Conservation (phyloP, 257 asterid species). For the Lithospermum erythrorhizon region DNA sequence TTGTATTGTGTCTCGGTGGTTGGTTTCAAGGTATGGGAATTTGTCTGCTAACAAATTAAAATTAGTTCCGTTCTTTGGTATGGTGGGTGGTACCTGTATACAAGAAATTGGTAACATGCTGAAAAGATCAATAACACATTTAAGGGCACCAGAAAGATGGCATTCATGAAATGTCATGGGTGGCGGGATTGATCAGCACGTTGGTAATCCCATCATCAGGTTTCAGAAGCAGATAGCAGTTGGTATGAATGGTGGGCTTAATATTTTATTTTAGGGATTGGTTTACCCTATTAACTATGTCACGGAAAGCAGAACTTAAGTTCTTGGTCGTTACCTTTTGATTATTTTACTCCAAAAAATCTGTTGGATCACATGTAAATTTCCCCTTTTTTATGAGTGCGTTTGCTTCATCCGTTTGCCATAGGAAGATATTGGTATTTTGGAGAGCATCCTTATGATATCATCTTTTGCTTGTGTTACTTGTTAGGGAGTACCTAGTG, state of each 20-base stretch:
- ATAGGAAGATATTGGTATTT: no score
- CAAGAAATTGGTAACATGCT: background rate
- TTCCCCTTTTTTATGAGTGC: no score
- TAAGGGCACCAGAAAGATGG: background rate
- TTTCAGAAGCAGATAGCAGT: background rate
- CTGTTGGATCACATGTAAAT: no score
- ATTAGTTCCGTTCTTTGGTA: no score
- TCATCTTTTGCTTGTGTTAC: no score
- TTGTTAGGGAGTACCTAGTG: no score
- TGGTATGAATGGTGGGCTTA: background rate
- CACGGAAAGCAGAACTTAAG: background rate
- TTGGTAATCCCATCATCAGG: constrained; percentile 3
- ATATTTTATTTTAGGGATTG: background rate
- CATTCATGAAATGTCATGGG: no score
- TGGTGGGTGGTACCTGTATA: background rate
- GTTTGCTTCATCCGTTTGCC: no score
- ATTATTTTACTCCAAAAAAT: no score
- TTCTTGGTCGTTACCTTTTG: background rate
- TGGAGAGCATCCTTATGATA: no score
- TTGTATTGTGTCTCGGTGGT: background rate
- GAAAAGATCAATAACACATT: background rate
- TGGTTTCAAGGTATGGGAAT: background rate
- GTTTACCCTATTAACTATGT: background rate
- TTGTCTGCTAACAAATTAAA: background rate
- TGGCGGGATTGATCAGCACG: background rate